phyloP scores from a whole-genome alignment of 2,329 filamentous ascomycete genomes.

The Dothistroma septosporum region DNA sequence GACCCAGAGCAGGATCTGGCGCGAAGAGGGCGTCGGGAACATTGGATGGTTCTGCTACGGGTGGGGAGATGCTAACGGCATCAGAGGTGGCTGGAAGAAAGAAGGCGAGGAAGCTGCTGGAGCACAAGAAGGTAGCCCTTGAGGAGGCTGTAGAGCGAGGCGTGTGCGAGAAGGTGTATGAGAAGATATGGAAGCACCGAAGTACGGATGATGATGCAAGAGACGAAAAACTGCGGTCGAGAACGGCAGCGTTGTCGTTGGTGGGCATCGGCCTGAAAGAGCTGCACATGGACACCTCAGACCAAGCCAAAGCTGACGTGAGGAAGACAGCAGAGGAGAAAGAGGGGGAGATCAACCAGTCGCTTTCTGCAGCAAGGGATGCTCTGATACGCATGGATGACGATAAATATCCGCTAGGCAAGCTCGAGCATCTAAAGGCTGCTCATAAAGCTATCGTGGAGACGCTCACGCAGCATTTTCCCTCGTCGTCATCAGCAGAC shows the following conservation, averaged over 20 bases:
- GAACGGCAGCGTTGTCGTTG: slow-evolving; percentile 83
- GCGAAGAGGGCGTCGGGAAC: slow-evolving; percentile 33
- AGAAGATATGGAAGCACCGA: slow-evolving; percentile 83
- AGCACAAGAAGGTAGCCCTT: slow-evolving; percentile 69
- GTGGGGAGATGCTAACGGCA: slow-evolving; percentile 72
- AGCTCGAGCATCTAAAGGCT: slow-evolving; percentile 80
- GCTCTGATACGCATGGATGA: slow-evolving; percentile 79
- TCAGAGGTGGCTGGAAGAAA: slow-evolving; percentile 79
- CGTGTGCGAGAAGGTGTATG: slow-evolving; percentile 54
- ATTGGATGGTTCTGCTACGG: slow-evolving; percentile 35
- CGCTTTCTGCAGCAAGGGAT: slow-evolving; percentile 62
- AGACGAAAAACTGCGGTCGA: slow-evolving; percentile 90
- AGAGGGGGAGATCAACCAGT: slow-evolving; percentile 65
- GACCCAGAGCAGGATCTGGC: slow-evolving; percentile 38
- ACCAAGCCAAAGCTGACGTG: slow-evolving; percentile 52
- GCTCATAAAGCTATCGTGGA: slow-evolving; percentile 95
- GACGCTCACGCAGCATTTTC: slow-evolving; percentile 63
- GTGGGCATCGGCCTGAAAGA: slow-evolving; percentile 87
- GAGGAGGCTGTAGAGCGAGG: slow-evolving; percentile 90
- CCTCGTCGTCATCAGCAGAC: slow-evolving; percentile 81
- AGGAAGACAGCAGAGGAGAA: slow-evolving; percentile 52
- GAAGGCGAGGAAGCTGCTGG: slow-evolving; percentile 70
- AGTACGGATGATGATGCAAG: slow-evolving; percentile 90
- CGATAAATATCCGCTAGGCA: slow-evolving; percentile 82
- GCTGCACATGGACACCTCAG: slow-evolving; percentile 67